A percentile compares a stretch with the other conserved stretches of the same genome.
These are phyloP conservation scores for Byssothecium circinans DNA, from an alignment of 2,329 filamentous ascomycete genomes.

Conservation along the genomic window DNA sequence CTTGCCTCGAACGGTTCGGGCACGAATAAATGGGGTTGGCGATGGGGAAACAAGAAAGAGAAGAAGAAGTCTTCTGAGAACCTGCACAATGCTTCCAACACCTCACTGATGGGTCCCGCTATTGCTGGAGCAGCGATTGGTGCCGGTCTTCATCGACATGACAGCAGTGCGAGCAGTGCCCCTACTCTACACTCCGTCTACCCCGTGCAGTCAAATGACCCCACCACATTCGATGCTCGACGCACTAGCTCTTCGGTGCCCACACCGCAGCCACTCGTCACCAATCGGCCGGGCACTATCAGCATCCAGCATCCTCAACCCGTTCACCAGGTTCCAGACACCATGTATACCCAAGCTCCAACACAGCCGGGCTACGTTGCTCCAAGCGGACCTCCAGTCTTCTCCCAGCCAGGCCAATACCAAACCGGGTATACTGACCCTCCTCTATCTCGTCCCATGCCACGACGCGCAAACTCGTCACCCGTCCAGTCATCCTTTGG, in stretches of 20 bases:
- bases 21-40: constrained; percentile 62
- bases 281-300: constrained; percentile 52
- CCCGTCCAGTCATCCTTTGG: constrained; percentile 46
- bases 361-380: constrained; percentile 45
- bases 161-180: constrained; percentile 51
- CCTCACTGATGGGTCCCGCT: constrained; percentile 41
- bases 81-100: constrained; percentile 38
- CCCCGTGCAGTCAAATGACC: constrained; percentile 68
- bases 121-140: constrained; percentile 48
- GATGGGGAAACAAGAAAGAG: constrained; percentile 58
- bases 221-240: constrained; percentile 61
- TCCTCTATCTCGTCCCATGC: constrained; percentile 27
- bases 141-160: constrained; percentile 53
- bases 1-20: constrained; percentile 57
- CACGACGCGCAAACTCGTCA: constrained; percentile 51
- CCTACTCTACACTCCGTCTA: constrained; percentile 64
- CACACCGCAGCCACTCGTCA: constrained; percentile 38
- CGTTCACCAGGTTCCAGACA: constrained; percentile 69
- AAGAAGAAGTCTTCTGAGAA: constrained; percentile 40
- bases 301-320: constrained; percentile 86
- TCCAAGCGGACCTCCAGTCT: constrained; percentile 46
- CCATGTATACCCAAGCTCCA: constrained; percentile 59
- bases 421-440: constrained; percentile 21
- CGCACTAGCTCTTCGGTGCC: constrained; percentile 53
- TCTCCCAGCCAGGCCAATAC: constrained; percentile 32